phyloP scores from a whole-genome alignment of 768 basidiomycete species.

The Suillus weaverae region DNA sequence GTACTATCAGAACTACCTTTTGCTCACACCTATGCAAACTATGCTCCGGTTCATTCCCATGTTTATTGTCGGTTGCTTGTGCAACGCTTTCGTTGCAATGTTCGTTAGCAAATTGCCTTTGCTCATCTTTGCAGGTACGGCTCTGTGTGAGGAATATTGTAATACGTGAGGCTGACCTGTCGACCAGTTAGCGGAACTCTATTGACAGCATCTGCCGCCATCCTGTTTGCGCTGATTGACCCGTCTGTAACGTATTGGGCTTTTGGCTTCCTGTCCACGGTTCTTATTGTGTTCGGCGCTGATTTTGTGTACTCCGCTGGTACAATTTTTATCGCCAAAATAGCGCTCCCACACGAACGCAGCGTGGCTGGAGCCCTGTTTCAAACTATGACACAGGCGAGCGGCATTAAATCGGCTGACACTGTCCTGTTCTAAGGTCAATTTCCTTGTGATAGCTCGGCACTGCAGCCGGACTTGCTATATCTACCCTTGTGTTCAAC shows the following conservation, averaged over 20 bases:
- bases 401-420: conserved; percentile 3
- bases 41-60: conserved; percentile 72
- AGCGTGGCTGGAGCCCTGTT: conserved; percentile 75
- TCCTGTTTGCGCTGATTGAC: conserved; percentile 69
- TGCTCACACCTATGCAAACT: conserved; percentile 54
- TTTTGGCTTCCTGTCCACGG: conserved; percentile 67
- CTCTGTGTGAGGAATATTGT: too few relatives aligned
- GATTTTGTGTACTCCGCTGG: conserved; percentile 70
- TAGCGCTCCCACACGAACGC: conserved; percentile 68
- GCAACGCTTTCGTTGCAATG: conserved; percentile 67
- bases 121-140: conserved; percentile 54
- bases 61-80: conserved; percentile 63
- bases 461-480: conserved; percentile 65
- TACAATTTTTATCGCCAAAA: conserved; percentile 69
- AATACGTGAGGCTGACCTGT: conserved; percentile 4
- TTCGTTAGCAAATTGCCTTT: conserved; percentile 57
- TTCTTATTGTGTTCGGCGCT: conserved; percentile 67
- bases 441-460: conserved; percentile 47
- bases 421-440: neutral
- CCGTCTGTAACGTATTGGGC: conserved; percentile 68
- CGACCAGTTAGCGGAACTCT: conserved; percentile 54
- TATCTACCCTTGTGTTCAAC: conserved; percentile 72
- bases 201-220: conserved; percentile 54
- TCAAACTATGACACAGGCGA: conserved; percentile 74
- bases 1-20: conserved; percentile 68